Evolutionary conservation across 164 flowering plant species (phyloP), one percentile per base, ranked within the genome.

Genomic region (Stephania cephalantha): DNA sequence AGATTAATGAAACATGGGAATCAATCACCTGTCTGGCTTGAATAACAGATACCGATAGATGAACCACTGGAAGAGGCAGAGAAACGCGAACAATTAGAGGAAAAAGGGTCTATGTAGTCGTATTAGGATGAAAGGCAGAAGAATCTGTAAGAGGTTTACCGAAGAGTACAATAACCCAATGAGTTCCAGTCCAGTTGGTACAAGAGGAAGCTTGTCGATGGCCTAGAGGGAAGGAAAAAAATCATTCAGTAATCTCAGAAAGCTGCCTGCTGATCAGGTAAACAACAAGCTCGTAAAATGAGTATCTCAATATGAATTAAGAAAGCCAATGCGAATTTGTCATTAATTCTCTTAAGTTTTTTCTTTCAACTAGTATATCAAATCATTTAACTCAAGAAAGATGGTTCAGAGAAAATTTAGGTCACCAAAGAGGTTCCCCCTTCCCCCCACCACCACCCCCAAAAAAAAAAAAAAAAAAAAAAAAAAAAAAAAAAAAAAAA

Each of bases 31-130:
- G 78, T 90, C 85, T 4, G 98, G 97, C 78, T 90, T 91, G 90
- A 89, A 92, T 71, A 94, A 79, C 83, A 94, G 97, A 79, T 87
- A 94, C 4, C 98, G 92, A 74, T 92, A 91, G 61, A 81, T 74
- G 77, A 94, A 94, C 97, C 97, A 94, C 98, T 94, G 97, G 46
- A 82, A 87, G 70, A 50, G 50, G 75, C 8, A 46, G 29, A 69
- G 64, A 64, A 67, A 55, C 2, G 7, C 4, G 30, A 64, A 68
- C 0, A 18, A 30, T 65, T 31, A 55, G 3, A 7, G 44, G 29
- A 13, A 35, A 4, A 18, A n/a, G 6, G 18, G 3, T 15, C 20
- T 71, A 8, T 2, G 5, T 30, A 0, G 29, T 42, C 12, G 45
- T 17, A 52, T 7, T 30, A 22, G 11, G 44, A 30, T 22, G 17